Evolutionary conservation across 495 filamentous ascomycete species (phyloP).

Genomic region (Aspergillus olivimuriae): DNA sequence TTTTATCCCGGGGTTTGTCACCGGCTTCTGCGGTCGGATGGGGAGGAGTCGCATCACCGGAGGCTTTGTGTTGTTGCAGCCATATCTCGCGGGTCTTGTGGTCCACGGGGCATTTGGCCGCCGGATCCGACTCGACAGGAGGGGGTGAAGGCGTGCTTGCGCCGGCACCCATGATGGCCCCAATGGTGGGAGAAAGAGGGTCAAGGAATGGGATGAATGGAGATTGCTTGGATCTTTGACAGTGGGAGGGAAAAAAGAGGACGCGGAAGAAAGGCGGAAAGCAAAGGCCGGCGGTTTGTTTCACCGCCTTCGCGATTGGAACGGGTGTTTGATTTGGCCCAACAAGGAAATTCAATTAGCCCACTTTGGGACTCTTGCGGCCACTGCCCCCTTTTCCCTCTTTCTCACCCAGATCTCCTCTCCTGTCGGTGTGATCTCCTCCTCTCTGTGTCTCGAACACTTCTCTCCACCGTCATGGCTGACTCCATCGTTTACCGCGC

Average conservation of each 20-base stretch:
- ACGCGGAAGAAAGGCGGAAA: background rate
- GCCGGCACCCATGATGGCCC: slow-evolving; percentile 30
- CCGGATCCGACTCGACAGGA: slow-evolving; percentile 18
- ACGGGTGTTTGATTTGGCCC: slow-evolving; percentile 3
- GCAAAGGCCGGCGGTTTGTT: too few relatives aligned
- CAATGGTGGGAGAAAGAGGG: background rate
- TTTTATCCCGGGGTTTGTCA: slow-evolving; percentile 27
- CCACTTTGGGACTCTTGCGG: background rate
- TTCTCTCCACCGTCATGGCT: slow-evolving; percentile 28
- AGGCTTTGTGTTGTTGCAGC: slow-evolving; percentile 50
- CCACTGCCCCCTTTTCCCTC: slow-evolving; percentile 2
- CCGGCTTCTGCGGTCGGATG: slow-evolving; percentile 25
- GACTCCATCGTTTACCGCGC: slow-evolving; percentile 65
- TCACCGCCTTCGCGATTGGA: background rate
- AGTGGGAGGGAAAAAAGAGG: background rate
- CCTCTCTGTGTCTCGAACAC: background rate
- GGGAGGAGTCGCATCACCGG: slow-evolving; percentile 24
- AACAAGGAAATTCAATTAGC: slow-evolving; percentile 5
- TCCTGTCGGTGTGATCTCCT: too few relatives aligned
- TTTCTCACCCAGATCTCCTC: slow-evolving; percentile 23
- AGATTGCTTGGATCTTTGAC: background rate
- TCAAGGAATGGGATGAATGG: slow-evolving; percentile 1
- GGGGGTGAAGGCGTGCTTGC: slow-evolving; percentile 34
- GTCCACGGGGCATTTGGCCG: slow-evolving; percentile 72
- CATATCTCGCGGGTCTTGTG: slow-evolving; percentile 78